phyloP scores from a whole-genome alignment of 2,329 filamentous ascomycete genomes.

The Exophiala calicioides region DNA sequence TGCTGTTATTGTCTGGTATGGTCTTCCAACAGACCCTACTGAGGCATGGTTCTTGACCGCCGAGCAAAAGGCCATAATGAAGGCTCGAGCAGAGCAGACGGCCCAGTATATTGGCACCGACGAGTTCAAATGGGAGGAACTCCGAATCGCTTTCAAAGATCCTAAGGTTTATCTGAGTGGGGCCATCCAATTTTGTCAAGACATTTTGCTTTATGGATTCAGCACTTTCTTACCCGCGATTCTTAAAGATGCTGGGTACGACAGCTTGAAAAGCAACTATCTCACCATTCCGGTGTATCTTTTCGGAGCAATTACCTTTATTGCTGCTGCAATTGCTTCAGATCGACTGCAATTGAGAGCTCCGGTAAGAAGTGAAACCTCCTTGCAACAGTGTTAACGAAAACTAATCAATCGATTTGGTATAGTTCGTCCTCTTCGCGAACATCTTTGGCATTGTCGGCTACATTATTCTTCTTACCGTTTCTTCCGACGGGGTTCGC shows the following conservation, averaged over 20 bases:
- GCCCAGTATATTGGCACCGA: conserved; percentile 53
- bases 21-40: conserved; percentile 27
- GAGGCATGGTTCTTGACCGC: conserved; percentile 38
- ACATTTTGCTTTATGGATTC: conserved; percentile 58
- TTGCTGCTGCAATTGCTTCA: conserved; percentile 49
- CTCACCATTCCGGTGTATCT: conserved; percentile 61
- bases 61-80: conserved; percentile 55
- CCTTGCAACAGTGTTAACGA: background rate
- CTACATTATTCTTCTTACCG: conserved; percentile 51
- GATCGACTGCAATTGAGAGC: conserved; percentile 46
- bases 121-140: conserved; percentile 54
- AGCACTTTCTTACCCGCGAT: conserved; percentile 60
- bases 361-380: conserved; percentile 34
- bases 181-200: conserved; percentile 54
- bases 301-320: conserved; percentile 50
- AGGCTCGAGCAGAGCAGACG: conserved; percentile 47
- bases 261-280: conserved; percentile 53
- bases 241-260: conserved; percentile 54
- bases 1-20: conserved; percentile 37
- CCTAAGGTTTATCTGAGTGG: conserved; percentile 55
- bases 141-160: conserved; percentile 51
- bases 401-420: conserved; percentile 15
- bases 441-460: conserved; percentile 52
- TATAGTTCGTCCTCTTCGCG: conserved; percentile 38
- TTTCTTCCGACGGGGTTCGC: conserved; percentile 52